A percentile compares a stretch with the other conserved stretches of the same genome.
Conservation (phyloP, 2,329 filamentous ascomycete species). For the Zymoseptoria passerinii region DNA sequence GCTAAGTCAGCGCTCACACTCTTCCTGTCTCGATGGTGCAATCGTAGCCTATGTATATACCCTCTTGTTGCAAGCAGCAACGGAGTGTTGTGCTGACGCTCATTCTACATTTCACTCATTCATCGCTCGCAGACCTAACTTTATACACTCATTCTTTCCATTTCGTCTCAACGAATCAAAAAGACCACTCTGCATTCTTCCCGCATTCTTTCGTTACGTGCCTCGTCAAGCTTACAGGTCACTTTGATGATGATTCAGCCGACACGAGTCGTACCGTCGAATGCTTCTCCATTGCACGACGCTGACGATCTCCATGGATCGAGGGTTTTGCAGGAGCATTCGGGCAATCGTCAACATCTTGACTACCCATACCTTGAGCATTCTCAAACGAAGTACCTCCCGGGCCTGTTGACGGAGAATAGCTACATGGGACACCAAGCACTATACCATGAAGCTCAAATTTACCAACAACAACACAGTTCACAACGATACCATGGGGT, state of each 20-base stretch:
- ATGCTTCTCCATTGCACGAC: constrained; percentile 33
- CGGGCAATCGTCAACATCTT: constrained; percentile 33
- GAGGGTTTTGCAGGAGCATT: constrained; percentile 36
- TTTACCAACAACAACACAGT: constrained; percentile 8
- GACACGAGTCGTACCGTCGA: constrained; percentile 36
- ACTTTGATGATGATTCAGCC: constrained; percentile 26
- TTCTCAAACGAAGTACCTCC: constrained; percentile 27
- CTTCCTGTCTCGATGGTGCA: constrained; percentile 16
- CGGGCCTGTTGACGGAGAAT: constrained; percentile 25
- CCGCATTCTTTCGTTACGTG: constrained; percentile 35
- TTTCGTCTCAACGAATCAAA: constrained; percentile 21
- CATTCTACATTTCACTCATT: constrained; percentile 34
- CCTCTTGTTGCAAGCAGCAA: constrained; percentile 22
- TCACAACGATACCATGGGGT: constrained; percentile 10
- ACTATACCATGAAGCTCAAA: constrained; percentile 9
- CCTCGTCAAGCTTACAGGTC: constrained; percentile 17
- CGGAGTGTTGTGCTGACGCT: constrained; percentile 12
- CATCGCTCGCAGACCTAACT: constrained; percentile 33
- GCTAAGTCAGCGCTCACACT: constrained; percentile 25
- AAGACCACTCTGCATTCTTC: constrained; percentile 21
- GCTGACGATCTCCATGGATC: constrained; percentile 21
- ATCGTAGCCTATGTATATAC: constrained; percentile 16
- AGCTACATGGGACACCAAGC: constrained; percentile 8
- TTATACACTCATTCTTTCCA: constrained; percentile 38
- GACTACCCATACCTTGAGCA: constrained; percentile 16